Evolutionary conservation across 345 rosid genomes (phyloP), one percentile per base, ranked within the genome.

Genomic region (Syzygium jambos): DNA sequence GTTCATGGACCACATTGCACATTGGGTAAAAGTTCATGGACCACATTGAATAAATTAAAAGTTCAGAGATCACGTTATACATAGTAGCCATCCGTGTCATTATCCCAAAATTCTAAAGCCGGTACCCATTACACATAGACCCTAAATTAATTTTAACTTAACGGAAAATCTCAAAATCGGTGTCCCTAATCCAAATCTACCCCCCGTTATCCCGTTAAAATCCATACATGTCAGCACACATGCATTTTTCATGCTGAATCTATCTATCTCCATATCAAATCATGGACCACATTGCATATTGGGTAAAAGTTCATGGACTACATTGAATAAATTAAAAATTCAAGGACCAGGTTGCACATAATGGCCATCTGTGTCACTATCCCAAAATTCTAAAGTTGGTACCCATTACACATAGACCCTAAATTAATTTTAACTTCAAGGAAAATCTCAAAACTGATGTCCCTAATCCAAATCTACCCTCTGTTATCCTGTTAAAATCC

Each of bases 321-420:
- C 46, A 43, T 5, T 43, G 7, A 43, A 43, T 43, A 43, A 43
- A 43, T 43, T 43, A 43, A 43, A 43, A 43, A 0, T 43, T 43
- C 46, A 43, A 0, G 46, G 7, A 43, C 46, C 46, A 43, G 0
- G 46, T 43, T 43, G 7, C 46, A 43, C 46, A 43, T 43, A 43
- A 1, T 43, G 7, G 46, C 46, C 46, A 43, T 43, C 46, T 43
- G 46, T 43, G 46, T 43, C 46, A 43, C 1, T 43, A 43, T 43
- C 46, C 46, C 46, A 43, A 25, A 27, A 0, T 59, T n/a, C 29
- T n/a, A 16, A 61, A 61, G n/a, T 13, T 13, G 3, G 8, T 61
- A 12, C 3, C 73, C 9, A 59, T 1, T 2, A 0, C 12, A 4
- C 2, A 68, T 30, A 16, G 19, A 30, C 1, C 13, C 0, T 34